A percentile compares a stretch with the other conserved stretches of the same genome.
These are phyloP conservation scores for Periglandula ipomoeae DNA, from an alignment of 2,329 filamentous ascomycete genomes.

Conservation along the genomic window DNA sequence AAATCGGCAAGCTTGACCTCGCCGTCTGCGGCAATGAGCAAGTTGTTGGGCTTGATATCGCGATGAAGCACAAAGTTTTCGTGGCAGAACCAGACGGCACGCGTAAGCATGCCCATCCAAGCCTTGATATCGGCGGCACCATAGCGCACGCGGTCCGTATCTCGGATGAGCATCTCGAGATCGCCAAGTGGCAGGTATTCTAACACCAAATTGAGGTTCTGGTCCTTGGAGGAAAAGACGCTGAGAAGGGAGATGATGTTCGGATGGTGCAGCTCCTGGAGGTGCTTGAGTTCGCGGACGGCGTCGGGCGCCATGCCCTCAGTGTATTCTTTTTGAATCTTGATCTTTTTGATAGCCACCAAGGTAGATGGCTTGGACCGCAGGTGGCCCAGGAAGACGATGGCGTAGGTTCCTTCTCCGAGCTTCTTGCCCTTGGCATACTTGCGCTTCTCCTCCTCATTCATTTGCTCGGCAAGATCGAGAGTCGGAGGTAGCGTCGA, in stretches of 20 bases:
- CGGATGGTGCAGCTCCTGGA: conserved; percentile 87
- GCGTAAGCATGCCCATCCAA: conserved; percentile 96
- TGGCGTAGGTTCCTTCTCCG: conserved; percentile 93
- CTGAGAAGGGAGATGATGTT: conserved; percentile 91
- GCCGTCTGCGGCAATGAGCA: conserved; percentile 86
- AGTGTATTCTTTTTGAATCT: conserved; percentile 73
- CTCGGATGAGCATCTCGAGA: conserved; percentile 87
- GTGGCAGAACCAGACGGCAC: conserved; percentile 94
- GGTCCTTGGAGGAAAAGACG: conserved; percentile 92
- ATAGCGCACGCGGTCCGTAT: conserved; percentile 69
- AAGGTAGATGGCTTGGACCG: conserved; percentile 60
- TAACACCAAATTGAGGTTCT: conserved; percentile 92
- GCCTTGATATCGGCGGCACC: conserved; percentile 87
- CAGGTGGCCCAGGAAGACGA: conserved; percentile 84
- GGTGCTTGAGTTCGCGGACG: conserved; percentile 88
- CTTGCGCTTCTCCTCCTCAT: conserved; percentile 73
- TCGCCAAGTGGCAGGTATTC: conserved; percentile 92
- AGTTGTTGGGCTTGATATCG: conserved; percentile 98
- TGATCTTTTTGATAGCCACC: conserved; percentile 92
- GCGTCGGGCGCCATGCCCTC: conserved; percentile 93
- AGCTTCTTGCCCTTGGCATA: conserved; percentile 91
- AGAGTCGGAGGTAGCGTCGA: conserved; percentile 30
- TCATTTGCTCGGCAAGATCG: conserved; percentile 70
- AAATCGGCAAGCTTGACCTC: conserved; percentile 97
- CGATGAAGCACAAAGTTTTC: conserved; percentile 89